Evolutionary conservation across 2,329 filamentous ascomycete species (phyloP).

Genomic region (Talaromyces rugulosus): DNA sequence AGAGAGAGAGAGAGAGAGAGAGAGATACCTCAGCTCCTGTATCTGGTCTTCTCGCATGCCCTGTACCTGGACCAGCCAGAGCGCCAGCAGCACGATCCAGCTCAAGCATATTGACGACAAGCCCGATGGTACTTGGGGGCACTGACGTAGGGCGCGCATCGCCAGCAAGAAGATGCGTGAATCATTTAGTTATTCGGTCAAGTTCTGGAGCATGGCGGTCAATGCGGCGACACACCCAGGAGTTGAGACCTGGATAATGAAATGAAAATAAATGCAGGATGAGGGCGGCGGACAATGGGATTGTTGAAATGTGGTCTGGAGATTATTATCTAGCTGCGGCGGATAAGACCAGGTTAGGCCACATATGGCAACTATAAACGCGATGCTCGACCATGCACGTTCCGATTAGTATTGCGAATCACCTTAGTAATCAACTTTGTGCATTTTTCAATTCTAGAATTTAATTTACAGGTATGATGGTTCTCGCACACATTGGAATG

Average conservation of each 20-base stretch:
- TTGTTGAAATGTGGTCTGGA: conserved; percentile 2
- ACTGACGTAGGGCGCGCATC: conserved; percentile 40
- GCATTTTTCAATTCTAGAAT: neutral
- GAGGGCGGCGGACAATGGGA: neutral
- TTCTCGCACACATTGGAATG: neutral
- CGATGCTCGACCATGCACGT: neutral
- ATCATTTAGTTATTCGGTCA: conserved; percentile 5
- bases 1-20: no score
- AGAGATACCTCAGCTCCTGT: conserved; percentile 8
- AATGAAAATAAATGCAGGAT: neutral
- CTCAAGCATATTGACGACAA: conserved; percentile 29
- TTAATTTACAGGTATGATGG: neutral
- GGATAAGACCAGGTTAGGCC: neutral
- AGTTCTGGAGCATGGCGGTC: neutral
- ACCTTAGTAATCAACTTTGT: neutral
- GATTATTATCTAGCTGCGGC: neutral
- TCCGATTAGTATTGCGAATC: neutral
- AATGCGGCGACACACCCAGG: neutral
- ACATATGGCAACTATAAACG: neutral
- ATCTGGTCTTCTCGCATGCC: conserved; percentile 9
- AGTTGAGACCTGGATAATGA: neutral
- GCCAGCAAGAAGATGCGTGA: conserved; percentile 20
- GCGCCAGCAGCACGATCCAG: conserved; percentile 26
- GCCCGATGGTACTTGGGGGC: conserved; percentile 30
- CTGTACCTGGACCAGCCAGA: conserved; percentile 27